phyloP scores from a whole-genome alignment of 768 basidiomycete genomes.

The Cubamyces sp. region DNA sequence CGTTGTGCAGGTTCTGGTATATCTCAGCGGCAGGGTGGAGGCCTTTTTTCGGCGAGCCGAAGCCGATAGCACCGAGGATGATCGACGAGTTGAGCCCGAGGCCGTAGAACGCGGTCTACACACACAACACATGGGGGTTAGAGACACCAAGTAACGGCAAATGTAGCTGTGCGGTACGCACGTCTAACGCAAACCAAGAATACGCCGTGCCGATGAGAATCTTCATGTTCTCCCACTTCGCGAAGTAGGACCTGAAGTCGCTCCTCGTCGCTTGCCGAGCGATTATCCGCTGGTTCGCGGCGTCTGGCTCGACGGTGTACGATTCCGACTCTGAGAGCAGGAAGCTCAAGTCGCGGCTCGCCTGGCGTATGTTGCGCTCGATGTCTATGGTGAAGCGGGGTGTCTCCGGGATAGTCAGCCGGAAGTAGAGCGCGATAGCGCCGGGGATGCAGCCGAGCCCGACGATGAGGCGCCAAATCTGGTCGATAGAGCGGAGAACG shows the following conservation, averaged over 20 bases:
- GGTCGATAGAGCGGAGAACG: constrained; percentile 59
- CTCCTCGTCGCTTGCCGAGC: constrained; percentile 45
- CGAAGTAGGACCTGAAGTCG: constrained; percentile 71
- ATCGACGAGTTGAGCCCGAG: constrained; percentile 51
- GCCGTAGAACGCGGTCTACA: constrained; percentile 50
- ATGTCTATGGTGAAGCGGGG: constrained; percentile 55
- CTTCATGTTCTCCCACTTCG: constrained; percentile 78
- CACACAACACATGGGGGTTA: constrained; percentile 13
- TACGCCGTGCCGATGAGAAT: constrained; percentile 81
- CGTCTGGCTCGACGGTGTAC: constrained; percentile 56
- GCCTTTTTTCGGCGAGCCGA: constrained; percentile 22
- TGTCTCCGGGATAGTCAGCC: constrained; percentile 52
- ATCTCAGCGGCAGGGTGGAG: constrained; percentile 18
- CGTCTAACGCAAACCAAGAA: constrained; percentile 91
- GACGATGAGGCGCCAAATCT: constrained; percentile 50
- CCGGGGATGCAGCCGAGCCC: constrained; percentile 52
- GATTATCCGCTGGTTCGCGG: constrained; percentile 53
- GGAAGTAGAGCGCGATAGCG: constrained; percentile 50
- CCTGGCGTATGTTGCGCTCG: constrained; percentile 50
- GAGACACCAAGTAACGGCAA: background rate
- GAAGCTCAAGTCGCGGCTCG: constrained; percentile 45
- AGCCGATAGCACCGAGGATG: constrained; percentile 42
- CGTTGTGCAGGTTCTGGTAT: constrained; percentile 36
- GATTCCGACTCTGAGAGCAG: constrained; percentile 43
- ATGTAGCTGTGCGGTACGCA: constrained; percentile 38